These are phyloP conservation scores for Cucumis hystrix DNA, from an alignment of 306 rosid species.

Conservation along the genomic window DNA sequence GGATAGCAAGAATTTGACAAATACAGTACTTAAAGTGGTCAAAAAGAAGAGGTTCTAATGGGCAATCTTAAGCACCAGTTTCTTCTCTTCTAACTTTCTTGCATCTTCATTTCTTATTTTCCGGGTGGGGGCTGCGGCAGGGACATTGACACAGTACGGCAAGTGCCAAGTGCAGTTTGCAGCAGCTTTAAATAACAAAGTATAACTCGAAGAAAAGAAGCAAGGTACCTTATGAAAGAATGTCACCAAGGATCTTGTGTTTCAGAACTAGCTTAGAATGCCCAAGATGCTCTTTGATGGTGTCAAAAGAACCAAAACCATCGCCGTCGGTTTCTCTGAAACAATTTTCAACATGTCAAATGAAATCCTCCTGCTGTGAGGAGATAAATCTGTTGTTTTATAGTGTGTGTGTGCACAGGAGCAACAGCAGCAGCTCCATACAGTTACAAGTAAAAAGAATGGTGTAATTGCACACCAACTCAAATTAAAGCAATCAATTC, in stretches of 20 bases:
- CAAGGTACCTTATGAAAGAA: background rate
- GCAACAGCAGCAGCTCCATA: background rate
- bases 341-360: background rate
- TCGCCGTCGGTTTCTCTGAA: constrained; percentile 1
- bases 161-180: background rate
- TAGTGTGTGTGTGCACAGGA: background rate
- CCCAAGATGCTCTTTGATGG: background rate
- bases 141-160: background rate
- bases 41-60: background rate
- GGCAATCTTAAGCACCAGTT: background rate
- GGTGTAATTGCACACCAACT: background rate
- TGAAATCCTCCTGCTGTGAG: background rate
- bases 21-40: background rate
- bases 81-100: background rate
- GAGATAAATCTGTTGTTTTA: background rate
- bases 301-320: constrained; percentile 6
- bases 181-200: background rate
- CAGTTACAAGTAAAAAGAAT: background rate
- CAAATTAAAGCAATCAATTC: background rate
- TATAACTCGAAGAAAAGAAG: background rate
- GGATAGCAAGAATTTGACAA: background rate
- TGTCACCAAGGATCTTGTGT: background rate
- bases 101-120: background rate
- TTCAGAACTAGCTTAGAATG: background rate
- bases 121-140: background rate